Evolutionary conservation across 352 stramenopile genomes (phyloP).

Genomic region (Phytophthora brassicae): DNA sequence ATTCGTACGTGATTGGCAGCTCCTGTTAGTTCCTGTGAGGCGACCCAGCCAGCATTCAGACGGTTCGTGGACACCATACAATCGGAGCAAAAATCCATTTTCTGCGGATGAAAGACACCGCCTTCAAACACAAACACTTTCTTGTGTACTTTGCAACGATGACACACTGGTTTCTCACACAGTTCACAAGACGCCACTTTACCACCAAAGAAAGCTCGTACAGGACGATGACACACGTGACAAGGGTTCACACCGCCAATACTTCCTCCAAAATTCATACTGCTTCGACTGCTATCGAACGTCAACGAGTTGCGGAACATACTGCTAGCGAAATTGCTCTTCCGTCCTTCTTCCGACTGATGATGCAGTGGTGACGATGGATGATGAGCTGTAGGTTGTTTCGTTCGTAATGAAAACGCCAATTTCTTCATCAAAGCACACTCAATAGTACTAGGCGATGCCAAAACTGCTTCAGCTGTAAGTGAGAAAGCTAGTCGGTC

Average conservation of each 20-base stretch:
- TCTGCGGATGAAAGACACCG: constrained; percentile 56
- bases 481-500: constrained; percentile 49
- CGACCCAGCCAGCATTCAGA: constrained; percentile 55
- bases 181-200: constrained; percentile 38
- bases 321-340: constrained; percentile 17
- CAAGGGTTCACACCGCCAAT: constrained; percentile 14
- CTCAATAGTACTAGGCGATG: constrained; percentile 43
- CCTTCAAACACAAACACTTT: constrained; percentile 47
- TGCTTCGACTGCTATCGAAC: constrained; percentile 29
- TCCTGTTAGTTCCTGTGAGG: constrained; percentile 47
- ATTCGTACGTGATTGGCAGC: constrained; percentile 16
- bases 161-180: constrained; percentile 40
- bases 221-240: constrained; percentile 25
- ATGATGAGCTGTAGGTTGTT: constrained; percentile 16
- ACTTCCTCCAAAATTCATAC: constrained; percentile 11
- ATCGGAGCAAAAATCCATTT: constrained; percentile 70
- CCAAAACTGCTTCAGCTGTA: constrained; percentile 47
- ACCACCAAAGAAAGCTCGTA: constrained; percentile 27
- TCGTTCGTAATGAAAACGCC: constrained; percentile 54
- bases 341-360: constrained; percentile 16
- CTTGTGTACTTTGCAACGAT: constrained; percentile 48
- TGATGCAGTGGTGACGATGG: constrained; percentile 30
- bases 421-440: constrained; percentile 77
- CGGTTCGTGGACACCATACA: constrained; percentile 46
- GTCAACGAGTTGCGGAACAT: constrained; percentile 29